These are phyloP conservation scores for Lactarius trivialis DNA, from an alignment of 768 basidiomycete species.

Conservation along the genomic window DNA sequence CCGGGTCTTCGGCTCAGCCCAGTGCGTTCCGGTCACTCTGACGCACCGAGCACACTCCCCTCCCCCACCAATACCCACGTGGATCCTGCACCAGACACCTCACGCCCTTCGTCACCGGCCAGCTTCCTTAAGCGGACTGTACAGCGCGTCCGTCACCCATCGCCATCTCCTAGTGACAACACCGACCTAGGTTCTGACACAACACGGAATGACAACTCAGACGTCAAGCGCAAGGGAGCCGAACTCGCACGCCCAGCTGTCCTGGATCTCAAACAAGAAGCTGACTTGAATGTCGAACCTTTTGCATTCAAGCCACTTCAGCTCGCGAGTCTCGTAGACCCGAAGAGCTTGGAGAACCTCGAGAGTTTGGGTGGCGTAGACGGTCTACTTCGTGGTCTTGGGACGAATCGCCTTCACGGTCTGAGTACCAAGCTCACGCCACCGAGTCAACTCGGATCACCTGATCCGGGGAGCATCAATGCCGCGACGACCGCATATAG, in stretches of 20 bases:
- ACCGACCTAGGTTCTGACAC: slow-evolving; percentile 4
- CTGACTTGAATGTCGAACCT: slow-evolving; percentile 55
- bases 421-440: slow-evolving; percentile 23
- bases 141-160: slow-evolving; percentile 7
- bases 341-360: slow-evolving; percentile 69
- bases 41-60: slow-evolving; percentile 30
- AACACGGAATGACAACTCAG: slow-evolving; percentile 16
- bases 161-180: slow-evolving; percentile 22
- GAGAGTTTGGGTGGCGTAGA: slow-evolving; percentile 62
- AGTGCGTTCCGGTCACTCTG: slow-evolving; percentile 28
- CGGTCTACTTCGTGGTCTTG: slow-evolving; percentile 65
- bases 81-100: slow-evolving; percentile 32
- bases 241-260: slow-evolving; percentile 25
- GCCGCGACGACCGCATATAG: slow-evolving; percentile 13
- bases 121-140: slow-evolving; percentile 19
- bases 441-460: not conserved
- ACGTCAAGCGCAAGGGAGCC: slow-evolving; percentile 9
- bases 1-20: slow-evolving; percentile 20
- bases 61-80: slow-evolving; percentile 36
- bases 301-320: slow-evolving; percentile 67
- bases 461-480: not conserved
- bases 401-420: slow-evolving; percentile 53
- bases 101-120: slow-evolving; percentile 26
- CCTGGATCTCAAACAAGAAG: slow-evolving; percentile 34
- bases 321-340: slow-evolving; percentile 85